Base-by-base conservation (phyloP, 352 stramenopile genomes). In the Blastocystis sp. region DNA sequence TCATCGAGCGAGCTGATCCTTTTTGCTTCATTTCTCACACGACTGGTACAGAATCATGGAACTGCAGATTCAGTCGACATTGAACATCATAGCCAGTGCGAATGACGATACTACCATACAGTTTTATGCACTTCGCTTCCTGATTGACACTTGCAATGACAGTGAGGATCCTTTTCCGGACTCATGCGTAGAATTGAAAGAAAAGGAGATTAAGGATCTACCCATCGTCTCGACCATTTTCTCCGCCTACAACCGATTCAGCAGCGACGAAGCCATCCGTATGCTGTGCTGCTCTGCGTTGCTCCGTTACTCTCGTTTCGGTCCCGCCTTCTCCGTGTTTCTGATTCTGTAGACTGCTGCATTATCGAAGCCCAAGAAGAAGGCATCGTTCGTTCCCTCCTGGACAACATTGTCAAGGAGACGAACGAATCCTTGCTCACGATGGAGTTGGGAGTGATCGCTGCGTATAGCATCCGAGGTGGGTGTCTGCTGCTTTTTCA, bases 161-260 rank as follows among this genome's bases (percentile, higher is more conserved):
- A 41, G 70, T 81, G 61, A 19, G 23, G 41, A 11, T 3, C 5
- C 40, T 14, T 17, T 0, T n/a, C 2, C 17, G 40, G 41, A n/a
- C 10, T 56, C 9, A 62, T 81, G 10, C 41, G 34, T 64, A 62
- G 21, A 81, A 76, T 21, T 38, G 40, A 9, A 48, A 45, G 40
- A 81, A 45, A 52, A 81, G 43, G 59, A 48, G 23, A 81, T 81
- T 34, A 64, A 64, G 70, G 48, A 64, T 48, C 10, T 81, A 2
- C 70, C 70, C n/a, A 66, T 81, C 23, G 38, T 81, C 10, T 21
- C 64, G 48, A 81, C 70, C 23, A 41, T 81, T 43, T 65, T 81
- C 70, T 21, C 70, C n/a, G 23, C 38, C 40, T 81, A 64, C n/a
- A 21, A 38, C 23, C 23, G 40, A 9, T 81, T 21, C 65, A 43